Evolutionary conservation across 106 monocot species (phyloP).

Genomic region (Dioscorea dumetorum): DNA sequence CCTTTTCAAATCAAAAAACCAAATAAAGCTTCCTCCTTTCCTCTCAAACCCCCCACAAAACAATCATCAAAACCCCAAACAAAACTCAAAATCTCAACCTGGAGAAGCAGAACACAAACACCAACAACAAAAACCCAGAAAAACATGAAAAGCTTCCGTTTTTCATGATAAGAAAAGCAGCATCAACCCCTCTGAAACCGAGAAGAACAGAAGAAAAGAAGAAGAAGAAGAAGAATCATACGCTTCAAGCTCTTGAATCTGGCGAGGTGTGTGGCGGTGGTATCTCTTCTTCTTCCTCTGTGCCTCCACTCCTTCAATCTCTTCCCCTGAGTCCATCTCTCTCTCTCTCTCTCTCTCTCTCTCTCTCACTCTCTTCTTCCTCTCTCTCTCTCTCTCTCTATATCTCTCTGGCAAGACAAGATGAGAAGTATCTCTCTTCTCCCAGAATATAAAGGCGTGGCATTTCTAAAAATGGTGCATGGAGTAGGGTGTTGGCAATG

Average conservation of each 20-base stretch:
- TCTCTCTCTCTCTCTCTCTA: conserved; percentile 2
- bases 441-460: background rate
- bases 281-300: conserved; percentile 52
- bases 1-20: background rate
- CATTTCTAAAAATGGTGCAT: background rate
- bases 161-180: background rate
- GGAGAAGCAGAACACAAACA: background rate
- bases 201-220: background rate
- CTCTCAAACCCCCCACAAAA: background rate
- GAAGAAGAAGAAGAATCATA: conserved; percentile 17
- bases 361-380: too few species aligned
- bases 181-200: background rate
- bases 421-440: background rate
- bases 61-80: background rate
- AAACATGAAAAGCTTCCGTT: background rate
- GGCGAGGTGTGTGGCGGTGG: conserved; percentile 56
- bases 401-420: background rate
- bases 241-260: conserved; percentile 80
- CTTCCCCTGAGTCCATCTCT: conserved; percentile 35
- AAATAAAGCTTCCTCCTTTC: background rate
- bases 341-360: conserved; percentile 44
- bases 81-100: background rate
- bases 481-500: background rate
- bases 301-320: conserved; percentile 32
- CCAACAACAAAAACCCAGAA: background rate